These are phyloP conservation scores for Chamaenerion angustifolium DNA, from an alignment of 345 rosid species.

Conservation along the genomic window DNA sequence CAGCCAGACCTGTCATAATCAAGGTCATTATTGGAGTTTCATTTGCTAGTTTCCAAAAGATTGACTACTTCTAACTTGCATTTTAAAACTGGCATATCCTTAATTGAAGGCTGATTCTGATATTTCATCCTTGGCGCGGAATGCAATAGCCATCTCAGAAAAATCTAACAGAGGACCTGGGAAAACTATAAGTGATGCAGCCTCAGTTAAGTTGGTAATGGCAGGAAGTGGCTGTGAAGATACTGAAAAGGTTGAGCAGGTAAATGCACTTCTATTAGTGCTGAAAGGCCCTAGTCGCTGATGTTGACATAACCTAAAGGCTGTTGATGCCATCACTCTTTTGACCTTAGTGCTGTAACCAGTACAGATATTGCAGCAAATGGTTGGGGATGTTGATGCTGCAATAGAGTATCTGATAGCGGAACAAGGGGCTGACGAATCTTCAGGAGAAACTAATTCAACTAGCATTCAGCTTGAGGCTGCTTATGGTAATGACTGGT, in stretches of 20 bases:
- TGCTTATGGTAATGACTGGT: constrained; percentile 43
- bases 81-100: constrained; percentile 8
- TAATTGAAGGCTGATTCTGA: constrained; percentile 85
- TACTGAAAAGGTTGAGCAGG: constrained; percentile 64
- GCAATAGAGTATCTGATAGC: constrained; percentile 74
- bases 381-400: constrained; percentile 68
- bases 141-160: constrained; percentile 39
- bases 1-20: constrained; percentile 58
- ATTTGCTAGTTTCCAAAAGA: background rate
- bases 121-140: constrained; percentile 52
- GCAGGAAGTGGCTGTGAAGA: constrained; percentile 63
- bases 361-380: constrained; percentile 55
- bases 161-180: constrained; percentile 30
- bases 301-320: background rate
- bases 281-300: background rate
- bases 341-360: background rate
- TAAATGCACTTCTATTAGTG: background rate
- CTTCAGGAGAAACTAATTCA: constrained; percentile 18
- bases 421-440: constrained; percentile 35
- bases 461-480: constrained; percentile 17
- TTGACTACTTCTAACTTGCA: background rate
- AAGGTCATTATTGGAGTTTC: constrained; percentile 32
- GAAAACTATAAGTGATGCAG: constrained; percentile 23
- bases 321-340: background rate
- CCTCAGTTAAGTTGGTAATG: constrained; percentile 59